Conservation (phyloP, 441 rosid species). For the Croton laevigatus region DNA sequence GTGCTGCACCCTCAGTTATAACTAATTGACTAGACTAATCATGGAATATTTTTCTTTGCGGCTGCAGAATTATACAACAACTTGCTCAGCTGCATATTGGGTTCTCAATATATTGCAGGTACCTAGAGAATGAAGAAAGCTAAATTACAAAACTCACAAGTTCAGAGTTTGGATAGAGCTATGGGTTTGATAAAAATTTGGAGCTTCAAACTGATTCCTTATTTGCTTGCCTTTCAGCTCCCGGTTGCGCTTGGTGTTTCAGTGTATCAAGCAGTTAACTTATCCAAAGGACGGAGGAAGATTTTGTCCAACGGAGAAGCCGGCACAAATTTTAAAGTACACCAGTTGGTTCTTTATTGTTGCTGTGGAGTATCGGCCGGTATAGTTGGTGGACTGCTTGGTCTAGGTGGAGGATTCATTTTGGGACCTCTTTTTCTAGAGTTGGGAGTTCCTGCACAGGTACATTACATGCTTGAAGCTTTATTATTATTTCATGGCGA, state of each 20-base stretch:
- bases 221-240: conserved; percentile 30
- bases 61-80: conserved; percentile 45
- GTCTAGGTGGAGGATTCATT: conserved; percentile 73
- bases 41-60: conserved; percentile 7
- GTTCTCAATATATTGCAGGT: conserved; percentile 50
- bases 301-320: conserved; percentile 48
- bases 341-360: conserved; percentile 46
- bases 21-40: conserved; percentile 14
- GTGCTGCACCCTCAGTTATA: neutral
- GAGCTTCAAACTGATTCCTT: neutral
- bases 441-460: conserved; percentile 74
- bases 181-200: neutral
- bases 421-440: conserved; percentile 62
- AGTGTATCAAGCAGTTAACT: conserved; percentile 41
- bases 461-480: conserved; percentile 10
- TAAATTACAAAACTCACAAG: neutral
- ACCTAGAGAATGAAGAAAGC: neutral
- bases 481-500: neutral
- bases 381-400: conserved; percentile 56
- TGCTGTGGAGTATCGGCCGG: conserved; percentile 52
- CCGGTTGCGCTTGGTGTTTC: conserved; percentile 53
- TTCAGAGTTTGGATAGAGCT: neutral
- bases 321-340: conserved; percentile 32
- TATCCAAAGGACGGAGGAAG: conserved; percentile 44
- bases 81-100: conserved; percentile 56